Base-by-base conservation (phyloP, 768 basidiomycete genomes). In the Podaxis mareebaensis region DNA sequence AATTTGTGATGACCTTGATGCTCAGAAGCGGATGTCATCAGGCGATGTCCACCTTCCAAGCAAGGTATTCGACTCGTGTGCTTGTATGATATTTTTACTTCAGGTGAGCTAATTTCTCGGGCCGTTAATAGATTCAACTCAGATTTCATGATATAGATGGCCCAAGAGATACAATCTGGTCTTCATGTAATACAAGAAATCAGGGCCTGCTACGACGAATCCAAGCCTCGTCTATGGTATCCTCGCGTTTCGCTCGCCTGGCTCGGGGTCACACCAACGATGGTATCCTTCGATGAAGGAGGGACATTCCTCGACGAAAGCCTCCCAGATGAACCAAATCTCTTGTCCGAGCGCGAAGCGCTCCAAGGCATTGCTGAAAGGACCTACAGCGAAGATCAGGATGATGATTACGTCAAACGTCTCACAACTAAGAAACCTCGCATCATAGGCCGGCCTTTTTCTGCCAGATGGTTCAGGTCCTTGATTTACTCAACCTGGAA, bases 81-180 rank as follows among this genome's bases (percentile, higher is more conserved):
- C 79, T 15, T 78, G 78, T 52, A 74, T 78, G 67, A 78, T 79
- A 30, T 80, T 80, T 2, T 65, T 81, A 28, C 67, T 82, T n/a
- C 80, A 83, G 76, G 81, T 81, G 62, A 46, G 70, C 38, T 22
- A 54, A 59, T 53, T 40, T 39, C 15, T 33, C 26, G 22, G 13
- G 20, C 8, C 8, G 12, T 11, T 13, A 28, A 10, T 28, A 11
- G 13, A 24, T 26, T 51, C 24, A 6, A 28, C 10, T 11, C 20
- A 51, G 24, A 28, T 51, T 24, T 24, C 33, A 40, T 12, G 44
- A 24, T 7, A 24, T 57, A 83, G 81, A 81, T 81, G 78, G 79
- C 78, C 0, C 75, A 79, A 20, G 79, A 81, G 52, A 69, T 77
- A 58, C 71, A 68, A 24, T 65, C 66, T 15, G 79, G 78, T 22